Conservation (phyloP, 2,329 filamentous ascomycete genomes). For the Cladosporium sphaerospermum region DNA sequence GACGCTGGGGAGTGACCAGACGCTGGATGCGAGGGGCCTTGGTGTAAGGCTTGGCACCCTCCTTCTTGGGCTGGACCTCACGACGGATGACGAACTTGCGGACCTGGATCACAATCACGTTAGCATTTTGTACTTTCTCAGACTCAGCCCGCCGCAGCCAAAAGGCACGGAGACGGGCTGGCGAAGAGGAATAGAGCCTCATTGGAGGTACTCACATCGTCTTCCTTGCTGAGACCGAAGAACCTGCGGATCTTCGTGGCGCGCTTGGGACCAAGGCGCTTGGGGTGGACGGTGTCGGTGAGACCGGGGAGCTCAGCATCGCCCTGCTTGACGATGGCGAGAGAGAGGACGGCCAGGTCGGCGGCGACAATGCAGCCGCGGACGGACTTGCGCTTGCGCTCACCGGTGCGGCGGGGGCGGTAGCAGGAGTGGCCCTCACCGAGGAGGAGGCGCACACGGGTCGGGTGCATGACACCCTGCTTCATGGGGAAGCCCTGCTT, state of each 20-base stretch:
- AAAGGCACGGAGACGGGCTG: conserved; percentile 27
- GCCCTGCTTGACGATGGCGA: conserved; percentile 96
- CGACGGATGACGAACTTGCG: conserved; percentile 99
- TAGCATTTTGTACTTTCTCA: conserved; percentile 25
- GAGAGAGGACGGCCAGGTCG: conserved; percentile 90
- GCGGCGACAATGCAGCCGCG: conserved; percentile 97
- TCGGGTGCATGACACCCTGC: conserved; percentile 99
- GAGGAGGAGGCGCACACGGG: conserved; percentile 96
- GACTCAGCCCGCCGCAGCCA: conserved; percentile 23
- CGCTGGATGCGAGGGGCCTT: conserved; percentile 99
- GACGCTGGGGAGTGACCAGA: conserved; percentile 97
- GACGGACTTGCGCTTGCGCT: conserved; percentile 99
- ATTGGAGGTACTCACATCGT: conserved; percentile 82
- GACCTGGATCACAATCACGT: conserved; percentile 54
- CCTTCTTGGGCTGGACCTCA: conserved; percentile 93
- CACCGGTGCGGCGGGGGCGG: conserved; percentile 92
- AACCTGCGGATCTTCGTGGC: conserved; percentile 99
- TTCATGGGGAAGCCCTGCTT: conserved; percentile 99
- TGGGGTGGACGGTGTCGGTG: conserved; percentile 96
- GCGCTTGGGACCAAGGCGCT: conserved; percentile 98
- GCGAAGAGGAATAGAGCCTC: conserved; percentile 53
- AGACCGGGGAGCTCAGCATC: conserved; percentile 89
- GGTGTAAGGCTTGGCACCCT: conserved; percentile 98
- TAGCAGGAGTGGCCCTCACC: conserved; percentile 98
- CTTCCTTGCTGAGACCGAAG: conserved; percentile 99